Percentiles rank a stretch among this genome's conserved stretches.
Conservation (phyloP, 805 yeast genomes). For the Pachysolen tannophilus region DNA sequence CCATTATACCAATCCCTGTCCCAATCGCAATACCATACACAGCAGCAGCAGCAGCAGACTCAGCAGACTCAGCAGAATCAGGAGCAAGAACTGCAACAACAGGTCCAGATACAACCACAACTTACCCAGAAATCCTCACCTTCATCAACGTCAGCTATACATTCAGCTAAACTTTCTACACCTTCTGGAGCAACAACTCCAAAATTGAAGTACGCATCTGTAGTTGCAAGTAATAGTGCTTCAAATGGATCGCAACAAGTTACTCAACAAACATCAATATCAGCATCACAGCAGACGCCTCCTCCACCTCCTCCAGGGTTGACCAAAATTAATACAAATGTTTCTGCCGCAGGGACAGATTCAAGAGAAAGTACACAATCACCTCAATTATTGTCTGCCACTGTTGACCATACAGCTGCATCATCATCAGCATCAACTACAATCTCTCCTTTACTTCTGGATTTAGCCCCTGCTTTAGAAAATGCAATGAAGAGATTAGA, state of each 20-base stretch:
- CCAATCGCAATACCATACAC: too few species aligned
- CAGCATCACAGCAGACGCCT: background rate
- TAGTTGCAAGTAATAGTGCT: slow-evolving; percentile 9
- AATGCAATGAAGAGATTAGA: background rate
- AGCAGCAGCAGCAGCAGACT: background rate
- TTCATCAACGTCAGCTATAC: background rate
- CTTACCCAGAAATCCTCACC: background rate
- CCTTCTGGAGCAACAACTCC: slow-evolving; percentile 4
- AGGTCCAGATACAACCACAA: too few species aligned
- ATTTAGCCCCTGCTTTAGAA: slow-evolving; percentile 5
- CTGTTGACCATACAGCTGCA: background rate
- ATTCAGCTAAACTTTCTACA: slow-evolving; percentile 3
- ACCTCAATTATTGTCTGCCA: background rate
- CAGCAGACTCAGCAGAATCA: background rate
- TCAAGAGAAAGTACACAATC: slow-evolving; percentile 7
- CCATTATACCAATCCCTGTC: too few species aligned
- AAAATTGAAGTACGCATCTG: slow-evolving; percentile 5
- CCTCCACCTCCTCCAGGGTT: slow-evolving; percentile 3
- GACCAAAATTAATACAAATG: slow-evolving; percentile 1
- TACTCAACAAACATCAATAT: background rate
- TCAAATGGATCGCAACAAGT: slow-evolving; percentile 6
- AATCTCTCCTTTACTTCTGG: too few species aligned
- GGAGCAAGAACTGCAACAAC: slow-evolving; percentile 8
- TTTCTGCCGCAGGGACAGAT: slow-evolving; percentile 1
- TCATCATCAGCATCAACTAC: background rate